phyloP scores from a whole-genome alignment of 192 early-diverging fungal genomes.

The Coemansia sp. region DNA sequence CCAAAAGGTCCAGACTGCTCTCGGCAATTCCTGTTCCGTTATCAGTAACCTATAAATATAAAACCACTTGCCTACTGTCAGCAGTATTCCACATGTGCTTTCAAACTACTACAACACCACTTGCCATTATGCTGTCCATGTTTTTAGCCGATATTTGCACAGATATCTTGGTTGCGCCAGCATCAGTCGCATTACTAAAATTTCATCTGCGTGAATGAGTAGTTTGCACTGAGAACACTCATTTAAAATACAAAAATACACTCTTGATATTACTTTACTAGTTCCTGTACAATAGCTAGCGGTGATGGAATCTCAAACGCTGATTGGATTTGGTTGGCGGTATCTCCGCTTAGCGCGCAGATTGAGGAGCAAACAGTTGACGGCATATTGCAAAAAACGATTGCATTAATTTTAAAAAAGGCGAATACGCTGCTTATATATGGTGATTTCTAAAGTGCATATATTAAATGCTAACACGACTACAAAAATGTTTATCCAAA shows the following conservation, averaged over 20 bases:
- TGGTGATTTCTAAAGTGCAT: background rate
- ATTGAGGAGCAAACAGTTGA: conserved; percentile 1
- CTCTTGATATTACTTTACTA: conserved; percentile 17
- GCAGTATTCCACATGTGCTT: background rate
- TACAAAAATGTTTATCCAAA: conserved; percentile 26
- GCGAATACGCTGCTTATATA: background rate
- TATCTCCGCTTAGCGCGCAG: conserved; percentile 6
- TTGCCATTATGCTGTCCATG: conserved; percentile 30
- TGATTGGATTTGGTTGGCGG: conserved; percentile 26
- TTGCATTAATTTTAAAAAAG: background rate
- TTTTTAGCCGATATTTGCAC: conserved; percentile 13
- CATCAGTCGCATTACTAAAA: conserved; percentile 21
- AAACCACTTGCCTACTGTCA: background rate
- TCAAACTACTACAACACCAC: background rate
- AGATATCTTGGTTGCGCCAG: conserved; percentile 19
- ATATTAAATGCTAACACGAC: conserved; percentile 2
- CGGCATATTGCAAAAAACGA: conserved; percentile 10
- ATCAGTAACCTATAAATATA: conserved; percentile 13
- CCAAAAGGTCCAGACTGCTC: conserved; percentile 12
- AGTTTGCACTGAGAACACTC: background rate
- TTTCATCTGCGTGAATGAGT: background rate
- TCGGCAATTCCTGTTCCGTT: conserved; percentile 23
- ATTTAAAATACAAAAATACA: conserved; percentile 4
- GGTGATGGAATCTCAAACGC: conserved; percentile 25
- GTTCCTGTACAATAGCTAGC: conserved; percentile 33